Evolutionary conservation across 352 stramenopile genomes (phyloP).

Genomic region (Blastocystis sp.): DNA sequence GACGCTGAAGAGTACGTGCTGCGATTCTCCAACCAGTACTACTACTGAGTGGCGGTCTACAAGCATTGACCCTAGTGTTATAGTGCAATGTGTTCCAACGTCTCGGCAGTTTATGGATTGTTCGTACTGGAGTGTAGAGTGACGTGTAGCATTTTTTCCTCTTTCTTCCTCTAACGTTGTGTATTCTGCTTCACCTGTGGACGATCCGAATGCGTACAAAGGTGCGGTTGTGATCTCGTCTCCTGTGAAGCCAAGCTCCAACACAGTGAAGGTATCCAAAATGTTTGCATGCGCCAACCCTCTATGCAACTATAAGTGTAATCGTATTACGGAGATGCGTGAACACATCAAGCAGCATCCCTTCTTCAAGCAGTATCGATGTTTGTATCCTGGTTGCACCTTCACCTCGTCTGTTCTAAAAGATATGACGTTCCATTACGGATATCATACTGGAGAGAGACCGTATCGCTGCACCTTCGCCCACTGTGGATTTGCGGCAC

Average conservation of each 20-base stretch:
- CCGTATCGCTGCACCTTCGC: slow-evolving; percentile 5
- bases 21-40: not conserved
- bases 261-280: too few relatives aligned
- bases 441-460: not conserved
- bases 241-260: too few relatives aligned
- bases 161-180: not conserved
- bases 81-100: not conserved
- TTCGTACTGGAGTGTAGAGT: not conserved
- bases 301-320: not conserved
- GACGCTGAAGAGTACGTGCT: not conserved
- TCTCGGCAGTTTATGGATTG: not conserved
- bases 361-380: not conserved
- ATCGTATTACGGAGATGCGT: not conserved
- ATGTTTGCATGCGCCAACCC: not conserved
- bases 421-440: slow-evolving; percentile 3
- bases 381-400: slow-evolving; percentile 24
- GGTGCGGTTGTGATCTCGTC: not conserved
- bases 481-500: slow-evolving; percentile 30
- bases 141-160: not conserved
- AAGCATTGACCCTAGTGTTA: not conserved
- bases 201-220: slow-evolving; percentile 28
- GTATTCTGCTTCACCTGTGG: not conserved
- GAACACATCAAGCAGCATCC: slow-evolving; percentile 6
- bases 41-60: not conserved
- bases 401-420: not conserved